Evolutionary conservation across 2,329 filamentous ascomycete species (phyloP), one percentile per base, ranked within the genome.

Genomic region (Ophioceras dolichostomum): DNA sequence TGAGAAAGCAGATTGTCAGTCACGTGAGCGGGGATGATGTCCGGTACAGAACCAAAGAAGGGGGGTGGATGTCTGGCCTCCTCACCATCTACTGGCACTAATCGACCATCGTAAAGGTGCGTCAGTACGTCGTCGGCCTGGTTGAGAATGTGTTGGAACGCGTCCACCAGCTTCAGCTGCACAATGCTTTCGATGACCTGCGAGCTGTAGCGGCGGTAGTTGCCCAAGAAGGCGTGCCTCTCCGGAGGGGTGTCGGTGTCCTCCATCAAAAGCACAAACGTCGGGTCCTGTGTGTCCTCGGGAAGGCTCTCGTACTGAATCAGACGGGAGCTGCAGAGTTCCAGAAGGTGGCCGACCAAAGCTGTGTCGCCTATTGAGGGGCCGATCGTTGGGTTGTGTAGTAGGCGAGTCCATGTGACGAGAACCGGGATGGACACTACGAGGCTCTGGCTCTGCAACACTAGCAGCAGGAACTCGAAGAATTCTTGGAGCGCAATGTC

Each of bases 221-320:
- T 96, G 4, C 89, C 87, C 10, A 96, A 70, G 55, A 98, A 98
- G 1, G 87, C 86, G 59, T 98, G 91, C 18, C 87, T 75, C 55
- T 98, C 91, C 0, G 91, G 91, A 16, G 89, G 67, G 0, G 89
- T 96, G 51, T 98, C 91, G 39, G 94, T 93, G 53, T 98, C 91
- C 51, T 96, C 88, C 49, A 87, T 70, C 2, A 98, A 68, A 46
- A 94, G 91, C 10, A 85, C 65, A 41, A 87, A 73, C 0, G 83
- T 88, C 2, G 83, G 70, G 48, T 95, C 80, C 33, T 84, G 74
- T 0, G 79, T 82, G 44, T 94, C 83, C 44, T 89, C 79, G 0
- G 87, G 84, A 3, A 96, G 63, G 44, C 73, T 79, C 56, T 98
- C 91, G 57, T 94, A 98, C 38, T 85, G 79, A 41, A 96, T 70